Conservation (phyloP, 306 rosid species). For the Cajanus cajan region DNA sequence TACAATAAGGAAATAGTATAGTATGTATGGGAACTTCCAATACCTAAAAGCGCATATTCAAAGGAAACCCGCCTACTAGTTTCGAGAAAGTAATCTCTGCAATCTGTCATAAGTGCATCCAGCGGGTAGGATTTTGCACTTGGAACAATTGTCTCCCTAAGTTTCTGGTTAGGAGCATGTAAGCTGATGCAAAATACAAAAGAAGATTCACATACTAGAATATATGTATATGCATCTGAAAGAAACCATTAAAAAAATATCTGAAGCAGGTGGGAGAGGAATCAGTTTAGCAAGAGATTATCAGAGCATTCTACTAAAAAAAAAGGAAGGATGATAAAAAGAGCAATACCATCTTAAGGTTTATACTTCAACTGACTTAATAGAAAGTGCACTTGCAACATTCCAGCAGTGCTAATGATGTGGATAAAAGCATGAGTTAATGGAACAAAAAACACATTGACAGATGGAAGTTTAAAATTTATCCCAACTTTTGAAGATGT, state of each 20-base stretch:
- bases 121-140: constrained; percentile 95
- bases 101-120: constrained; percentile 81
- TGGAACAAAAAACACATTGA: not conserved
- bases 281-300: not conserved
- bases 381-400: not conserved
- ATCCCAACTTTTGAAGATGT: not conserved
- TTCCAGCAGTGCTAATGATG: not conserved
- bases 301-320: not conserved
- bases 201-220: constrained; percentile 16
- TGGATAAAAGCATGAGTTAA: not conserved
- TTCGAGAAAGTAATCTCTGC: constrained; percentile 68
- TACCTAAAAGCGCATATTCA: constrained; percentile 98
- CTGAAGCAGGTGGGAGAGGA: not conserved
- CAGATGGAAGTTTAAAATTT: not conserved
- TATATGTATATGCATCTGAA: not conserved
- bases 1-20: not conserved
- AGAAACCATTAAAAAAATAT: constrained; percentile 10
- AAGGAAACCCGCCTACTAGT: constrained; percentile 85
- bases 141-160: constrained; percentile 90
- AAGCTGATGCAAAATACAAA: constrained; percentile 54
- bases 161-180: constrained; percentile 97
- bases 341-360: not conserved
- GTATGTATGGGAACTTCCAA: constrained; percentile 4
- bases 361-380: constrained; percentile 7
- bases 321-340: not conserved